These are phyloP conservation scores for Rhizophora apiculata DNA, from an alignment of 345 rosid species.

Conservation along the genomic window DNA sequence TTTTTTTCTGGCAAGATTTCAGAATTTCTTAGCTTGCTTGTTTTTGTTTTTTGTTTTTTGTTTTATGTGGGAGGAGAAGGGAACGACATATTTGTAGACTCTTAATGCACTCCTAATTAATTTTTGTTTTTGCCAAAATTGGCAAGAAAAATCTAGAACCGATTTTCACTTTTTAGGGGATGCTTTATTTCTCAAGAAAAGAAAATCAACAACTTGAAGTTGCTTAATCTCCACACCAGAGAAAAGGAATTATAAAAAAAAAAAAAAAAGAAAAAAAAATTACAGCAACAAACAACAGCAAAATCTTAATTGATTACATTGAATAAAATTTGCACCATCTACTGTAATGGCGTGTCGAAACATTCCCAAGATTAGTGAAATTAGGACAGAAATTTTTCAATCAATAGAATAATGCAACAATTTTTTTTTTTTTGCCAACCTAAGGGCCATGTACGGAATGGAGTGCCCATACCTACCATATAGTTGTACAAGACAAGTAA, in stretches of 20 bases:
- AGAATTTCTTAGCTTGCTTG: too few relatives aligned
- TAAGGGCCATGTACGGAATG: constrained; percentile 21
- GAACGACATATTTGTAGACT: neutral
- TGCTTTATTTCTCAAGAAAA: neutral
- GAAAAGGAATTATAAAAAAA: neutral
- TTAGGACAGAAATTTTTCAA: too few relatives aligned
- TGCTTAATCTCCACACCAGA: neutral
- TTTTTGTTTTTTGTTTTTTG: too few relatives aligned
- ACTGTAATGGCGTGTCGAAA: too few relatives aligned
- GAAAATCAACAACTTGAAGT: neutral
- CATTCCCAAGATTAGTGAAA: too few relatives aligned
- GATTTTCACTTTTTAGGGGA: neutral
- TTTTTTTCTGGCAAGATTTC: too few relatives aligned
- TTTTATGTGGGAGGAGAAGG: neutral
- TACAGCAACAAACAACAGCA: too few relatives aligned
- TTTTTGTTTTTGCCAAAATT: constrained; percentile 15
- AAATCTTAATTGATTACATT: too few relatives aligned
- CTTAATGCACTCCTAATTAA: constrained; percentile 6
- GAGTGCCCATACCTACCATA: constrained; percentile 26
- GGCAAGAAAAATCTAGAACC: constrained; percentile 9
- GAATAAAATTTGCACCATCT: too few relatives aligned
- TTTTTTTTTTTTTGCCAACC: neutral
- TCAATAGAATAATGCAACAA: too few relatives aligned
- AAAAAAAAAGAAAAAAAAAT: too few relatives aligned
- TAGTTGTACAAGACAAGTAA: constrained; percentile 13